Evolutionary conservation across 805 yeast genomes (phyloP).

Genomic region (Zygotorulaspora chibaensis): DNA sequence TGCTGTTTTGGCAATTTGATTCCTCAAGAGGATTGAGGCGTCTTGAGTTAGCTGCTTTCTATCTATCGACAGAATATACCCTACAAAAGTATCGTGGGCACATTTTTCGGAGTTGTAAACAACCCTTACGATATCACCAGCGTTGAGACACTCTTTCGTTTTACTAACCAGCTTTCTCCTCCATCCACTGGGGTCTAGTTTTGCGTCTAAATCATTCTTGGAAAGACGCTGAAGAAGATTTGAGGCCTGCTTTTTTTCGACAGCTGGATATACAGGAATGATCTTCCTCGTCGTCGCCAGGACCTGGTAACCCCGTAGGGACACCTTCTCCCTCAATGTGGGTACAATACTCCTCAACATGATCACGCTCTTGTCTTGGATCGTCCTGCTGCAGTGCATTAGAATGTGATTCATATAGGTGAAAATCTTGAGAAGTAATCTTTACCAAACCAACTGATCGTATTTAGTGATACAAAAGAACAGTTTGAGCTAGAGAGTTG

Average conservation of each 20-base stretch:
- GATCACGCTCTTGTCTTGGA: not conserved
- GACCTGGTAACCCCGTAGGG: slow-evolving; percentile 17
- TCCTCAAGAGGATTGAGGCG: slow-evolving; percentile 75
- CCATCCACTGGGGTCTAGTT: slow-evolving; percentile 68
- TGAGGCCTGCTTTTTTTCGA: slow-evolving; percentile 10
- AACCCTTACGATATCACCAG: slow-evolving; percentile 81
- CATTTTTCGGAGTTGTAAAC: slow-evolving; percentile 55
- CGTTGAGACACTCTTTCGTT: slow-evolving; percentile 48
- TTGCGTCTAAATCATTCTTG: slow-evolving; percentile 44
- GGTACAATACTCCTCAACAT: slow-evolving; percentile 5
- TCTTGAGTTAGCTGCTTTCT: slow-evolving; percentile 56
- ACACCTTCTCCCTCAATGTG: not conserved
- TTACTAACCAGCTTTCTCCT: slow-evolving; percentile 54
- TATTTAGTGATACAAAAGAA: too few relatives aligned
- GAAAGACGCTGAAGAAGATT: slow-evolving; percentile 15
- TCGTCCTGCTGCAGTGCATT: too few relatives aligned
- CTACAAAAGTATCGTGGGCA: slow-evolving; percentile 61
- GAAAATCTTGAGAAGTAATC: too few relatives aligned
- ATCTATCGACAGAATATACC: slow-evolving; percentile 74
- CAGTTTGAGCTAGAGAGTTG: too few relatives aligned
- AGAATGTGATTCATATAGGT: too few relatives aligned
- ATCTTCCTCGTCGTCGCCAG: slow-evolving; percentile 19
- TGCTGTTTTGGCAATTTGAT: slow-evolving; percentile 76
- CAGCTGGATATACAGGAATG: slow-evolving; percentile 33
- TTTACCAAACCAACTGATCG: too few relatives aligned